phyloP scores from a whole-genome alignment of 768 basidiomycete genomes.

The Dendrothele bispora region DNA sequence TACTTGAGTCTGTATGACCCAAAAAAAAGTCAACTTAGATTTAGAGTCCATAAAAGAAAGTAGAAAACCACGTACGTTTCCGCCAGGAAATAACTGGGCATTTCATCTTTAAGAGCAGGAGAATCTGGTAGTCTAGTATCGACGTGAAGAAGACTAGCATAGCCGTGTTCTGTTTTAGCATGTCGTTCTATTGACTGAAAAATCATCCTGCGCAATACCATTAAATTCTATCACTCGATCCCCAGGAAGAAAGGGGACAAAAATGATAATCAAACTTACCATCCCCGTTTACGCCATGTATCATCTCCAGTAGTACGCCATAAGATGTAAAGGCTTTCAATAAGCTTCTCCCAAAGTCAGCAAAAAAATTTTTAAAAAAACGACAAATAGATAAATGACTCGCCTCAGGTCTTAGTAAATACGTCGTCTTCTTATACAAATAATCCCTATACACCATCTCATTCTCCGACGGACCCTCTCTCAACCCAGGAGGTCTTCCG shows the following conservation, averaged over 20 bases:
- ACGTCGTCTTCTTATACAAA: slow-evolving; percentile 26
- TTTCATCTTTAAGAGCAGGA: slow-evolving; percentile 38
- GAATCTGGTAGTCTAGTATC: slow-evolving; percentile 22
- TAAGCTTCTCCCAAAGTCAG: too few relatives aligned
- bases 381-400: slow-evolving; percentile 9
- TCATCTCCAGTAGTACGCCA: slow-evolving; percentile 52
- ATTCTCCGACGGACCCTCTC: slow-evolving; percentile 19
- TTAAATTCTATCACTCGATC: background rate
- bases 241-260: background rate
- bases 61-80: slow-evolving; percentile 30
- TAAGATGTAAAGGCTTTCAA: slow-evolving; percentile 55
- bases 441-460: slow-evolving; percentile 37
- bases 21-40: too few relatives aligned
- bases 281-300: slow-evolving; percentile 54
- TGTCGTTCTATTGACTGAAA: slow-evolving; percentile 50
- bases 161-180: slow-evolving; percentile 44
- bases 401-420: slow-evolving; percentile 54
- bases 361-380: background rate
- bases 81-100: slow-evolving; percentile 54
- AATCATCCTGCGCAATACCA: slow-evolving; percentile 30
- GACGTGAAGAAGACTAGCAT: slow-evolving; percentile 42
- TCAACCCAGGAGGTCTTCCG: slow-evolving; percentile 34
- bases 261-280: slow-evolving; percentile 27
- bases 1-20: slow-evolving; percentile 46
- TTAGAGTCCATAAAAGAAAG: background rate